phyloP scores from a whole-genome alignment of 148 eudicot species.

The Cornus florida region DNA sequence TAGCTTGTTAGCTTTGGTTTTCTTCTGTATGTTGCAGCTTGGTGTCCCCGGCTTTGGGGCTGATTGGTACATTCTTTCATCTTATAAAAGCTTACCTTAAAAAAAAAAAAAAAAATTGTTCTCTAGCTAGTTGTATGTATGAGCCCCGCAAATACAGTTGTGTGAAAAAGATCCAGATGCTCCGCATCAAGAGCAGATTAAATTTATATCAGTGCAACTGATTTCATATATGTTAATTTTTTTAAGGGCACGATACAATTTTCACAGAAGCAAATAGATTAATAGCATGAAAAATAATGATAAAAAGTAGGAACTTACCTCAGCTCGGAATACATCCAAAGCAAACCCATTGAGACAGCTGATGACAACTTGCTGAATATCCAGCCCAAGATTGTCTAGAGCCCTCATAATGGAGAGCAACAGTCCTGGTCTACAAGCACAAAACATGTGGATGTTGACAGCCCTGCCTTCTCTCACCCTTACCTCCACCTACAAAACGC shows the following conservation, averaged over 20 bases:
- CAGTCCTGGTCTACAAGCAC: constrained; percentile 73
- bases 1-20: too few relatives aligned
- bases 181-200: neutral
- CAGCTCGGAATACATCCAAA: constrained; percentile 71
- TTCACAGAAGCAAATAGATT: neutral
- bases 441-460: constrained; percentile 78
- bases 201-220: neutral
- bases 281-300: neutral
- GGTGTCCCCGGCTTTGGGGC: too few relatives aligned
- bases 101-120: too few relatives aligned
- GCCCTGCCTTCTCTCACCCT: constrained; percentile 70
- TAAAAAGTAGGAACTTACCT: constrained; percentile 32
- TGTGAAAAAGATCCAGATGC: neutral
- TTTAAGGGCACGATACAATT: neutral
- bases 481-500: constrained; percentile 50
- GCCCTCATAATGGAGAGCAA: constrained; percentile 65
- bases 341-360: constrained; percentile 83
- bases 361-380: constrained; percentile 74
- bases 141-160: neutral
- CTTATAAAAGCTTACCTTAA: too few relatives aligned
- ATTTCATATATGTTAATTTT: neutral
- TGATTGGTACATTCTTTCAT: too few relatives aligned
- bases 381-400: constrained; percentile 66
- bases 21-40: too few relatives aligned
- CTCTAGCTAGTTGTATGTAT: neutral